Base-by-base conservation (phyloP, 2,329 filamentous ascomycete species). In the Cercospora beticola region DNA sequence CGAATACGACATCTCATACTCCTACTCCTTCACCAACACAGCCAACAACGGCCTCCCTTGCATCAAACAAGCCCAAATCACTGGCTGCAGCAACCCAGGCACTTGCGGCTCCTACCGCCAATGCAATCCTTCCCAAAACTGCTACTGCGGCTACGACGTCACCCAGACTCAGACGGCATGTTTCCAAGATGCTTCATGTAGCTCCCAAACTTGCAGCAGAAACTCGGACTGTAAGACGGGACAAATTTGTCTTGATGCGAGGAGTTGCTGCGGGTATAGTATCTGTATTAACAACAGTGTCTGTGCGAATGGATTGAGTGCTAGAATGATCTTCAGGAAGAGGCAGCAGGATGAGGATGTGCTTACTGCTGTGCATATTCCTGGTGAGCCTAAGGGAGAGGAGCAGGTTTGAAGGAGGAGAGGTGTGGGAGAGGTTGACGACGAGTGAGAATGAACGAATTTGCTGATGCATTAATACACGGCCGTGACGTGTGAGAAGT, bases 301-400 rank as follows among this genome's bases (percentile, higher is more conserved):
- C 16, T 68, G 67, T 62, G 67, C 63, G 3, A 68, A 68, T 62
- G 57, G 56, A 3, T 23, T 57, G 30, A 62, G 43, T 18, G 52
- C 64, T 23, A 52, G 64, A 16, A 62, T 66, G 28, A 70, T 67
- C 30, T 67, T 70, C 8, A 62, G 65, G 23, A 67, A 65, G 62
- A 64, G 65, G 9, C 46, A 23, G 46, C 46, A 49, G 43, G 60
- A 62, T 21, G 62, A 36, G 9, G 62, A 65, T 52, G 43, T 62
- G 10, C 28, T 57, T 31, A 67, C 65, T 9, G 61, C 66, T 18
- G 64, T 61, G 43, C 62, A 68, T 57, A 31, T 68, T 36, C 66
- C 62, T n/a, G 54, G 54, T 33, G 63, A 62, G 59, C 28, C 21
- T 16, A 26, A 0, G 5, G 59, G 26, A 5, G 59, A 62, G n/a